Percentiles rank a stretch among this genome's conserved stretches.
phyloP scores from a whole-genome alignment of 106 monocot species.

The Platanthera guangdongensis region DNA sequence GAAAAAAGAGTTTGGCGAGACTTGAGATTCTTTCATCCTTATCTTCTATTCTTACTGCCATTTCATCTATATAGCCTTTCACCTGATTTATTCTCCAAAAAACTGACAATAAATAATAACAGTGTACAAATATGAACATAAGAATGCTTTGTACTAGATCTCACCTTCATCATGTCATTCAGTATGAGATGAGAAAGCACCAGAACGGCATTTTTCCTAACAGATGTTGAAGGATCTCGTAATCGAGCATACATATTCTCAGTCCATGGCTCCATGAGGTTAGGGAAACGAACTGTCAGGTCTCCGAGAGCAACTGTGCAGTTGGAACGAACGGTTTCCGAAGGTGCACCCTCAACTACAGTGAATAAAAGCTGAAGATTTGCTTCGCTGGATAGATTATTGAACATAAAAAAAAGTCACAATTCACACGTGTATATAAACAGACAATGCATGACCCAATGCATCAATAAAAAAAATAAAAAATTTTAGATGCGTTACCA shows the following conservation, averaged over 20 bases:
- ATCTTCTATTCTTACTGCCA: constrained; percentile 85
- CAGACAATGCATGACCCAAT: neutral
- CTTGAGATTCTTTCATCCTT: constrained; percentile 85
- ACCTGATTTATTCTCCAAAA: constrained; percentile 40
- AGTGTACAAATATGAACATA: neutral
- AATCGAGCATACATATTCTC: constrained; percentile 89
- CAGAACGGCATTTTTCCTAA: constrained; percentile 97
- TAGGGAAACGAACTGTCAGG: constrained; percentile 90
- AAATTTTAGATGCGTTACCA: constrained; percentile 45
- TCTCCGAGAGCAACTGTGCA: constrained; percentile 94
- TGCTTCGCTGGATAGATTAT: constrained; percentile 48
- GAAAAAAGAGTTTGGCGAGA: constrained; percentile 92
- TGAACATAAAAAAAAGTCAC: neutral
- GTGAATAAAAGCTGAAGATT: constrained; percentile 97
- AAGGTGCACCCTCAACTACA: constrained; percentile 70
- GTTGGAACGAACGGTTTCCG: constrained; percentile 91
- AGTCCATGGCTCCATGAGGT: constrained; percentile 95
- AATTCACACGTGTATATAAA: neutral
- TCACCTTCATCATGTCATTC: constrained; percentile 99
- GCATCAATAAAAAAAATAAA: neutral
- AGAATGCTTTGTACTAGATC: neutral
- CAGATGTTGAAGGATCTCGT: constrained; percentile 71
- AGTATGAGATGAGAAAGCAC: constrained; percentile 98
- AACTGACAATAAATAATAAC: neutral
- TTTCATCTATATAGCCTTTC: constrained; percentile 99